Base-by-base conservation (phyloP, 2,329 filamentous ascomycete genomes). In the Pestalotiopsis sp. region DNA sequence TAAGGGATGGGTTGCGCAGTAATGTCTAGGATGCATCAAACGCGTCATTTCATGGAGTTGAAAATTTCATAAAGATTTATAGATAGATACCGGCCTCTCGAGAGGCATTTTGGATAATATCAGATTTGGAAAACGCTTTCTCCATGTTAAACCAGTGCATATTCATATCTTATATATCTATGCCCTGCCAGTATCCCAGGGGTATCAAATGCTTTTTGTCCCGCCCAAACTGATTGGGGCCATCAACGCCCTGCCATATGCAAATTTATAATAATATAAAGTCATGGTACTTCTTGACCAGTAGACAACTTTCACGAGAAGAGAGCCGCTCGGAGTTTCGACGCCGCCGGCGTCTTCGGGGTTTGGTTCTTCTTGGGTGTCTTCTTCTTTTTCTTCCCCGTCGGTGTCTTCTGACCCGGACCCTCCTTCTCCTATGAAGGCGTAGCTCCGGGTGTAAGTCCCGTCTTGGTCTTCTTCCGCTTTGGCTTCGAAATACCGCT, bases 1-100 rank as follows among this genome's bases (percentile, higher is more conserved):
- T 52, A 89, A 88, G 73, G 92, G 92, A 0, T 97, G 94, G 93
- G 87, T 92, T 72, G 88, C 92, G 70, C 91, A 86, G 71, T 88
- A 75, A 76, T 12, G 9, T 58, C 12, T 9, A 38, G 41, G n/a
- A 49, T 1, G 14, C n/a, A 12, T 12, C n/a, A 13, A 11, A 14
- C 11, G 20, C 20, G n/a, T 25, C 27, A 27, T 23, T 17, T 59
- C 27, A 2, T 14, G 23, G 57, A 36, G 57, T 59, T 17, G 9
- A 59, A 36, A 36, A 52, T 52, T 52, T 52, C 45, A 23, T 20
- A 6, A n/a, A 60, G 6, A 60, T 60, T 14, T 60, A 13, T 60
- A 60, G 25, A 60, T 23, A 60, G 3, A 23, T 11, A 38, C 7
- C 17, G 45, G 45, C 45, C 17, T 20, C 45, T 23, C 45, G 20